A percentile compares a stretch with the other conserved stretches of the same genome.
These are phyloP conservation scores for Amaranthus hypochondriacus DNA, from an alignment of 148 eudicot genomes.

Conservation along the genomic window DNA sequence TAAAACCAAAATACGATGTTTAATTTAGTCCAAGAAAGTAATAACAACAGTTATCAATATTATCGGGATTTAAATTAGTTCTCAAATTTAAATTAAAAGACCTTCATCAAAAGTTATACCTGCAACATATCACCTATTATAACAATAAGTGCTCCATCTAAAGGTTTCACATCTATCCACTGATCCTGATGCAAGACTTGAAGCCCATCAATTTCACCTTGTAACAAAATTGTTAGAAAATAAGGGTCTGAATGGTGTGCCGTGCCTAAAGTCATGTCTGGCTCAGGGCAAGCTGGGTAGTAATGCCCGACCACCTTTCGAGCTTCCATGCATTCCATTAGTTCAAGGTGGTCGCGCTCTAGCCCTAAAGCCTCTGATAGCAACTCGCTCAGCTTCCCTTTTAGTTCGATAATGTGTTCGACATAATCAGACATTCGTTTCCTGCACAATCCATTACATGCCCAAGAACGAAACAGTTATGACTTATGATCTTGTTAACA, in stretches of 20 bases:
- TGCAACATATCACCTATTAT: constrained; percentile 73
- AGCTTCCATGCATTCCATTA: constrained; percentile 48
- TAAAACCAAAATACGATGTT: background rate
- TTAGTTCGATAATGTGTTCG: constrained; percentile 31
- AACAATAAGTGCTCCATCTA: constrained; percentile 55
- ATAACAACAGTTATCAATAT: background rate
- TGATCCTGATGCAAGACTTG: constrained; percentile 48
- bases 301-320: constrained; percentile 51
- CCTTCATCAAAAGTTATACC: constrained; percentile 25
- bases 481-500: no score
- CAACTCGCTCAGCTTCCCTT: constrained; percentile 34
- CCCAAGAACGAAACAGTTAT: background rate
- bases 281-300: constrained; percentile 80
- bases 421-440: constrained; percentile 48
- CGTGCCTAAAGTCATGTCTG: constrained; percentile 60
- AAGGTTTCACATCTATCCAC: constrained; percentile 63
- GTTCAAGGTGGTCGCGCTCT: constrained; percentile 32
- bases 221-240: constrained; percentile 51
- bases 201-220: constrained; percentile 56
- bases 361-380: constrained; percentile 71
- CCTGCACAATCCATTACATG: constrained; percentile 33
- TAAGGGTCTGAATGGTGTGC: constrained; percentile 59
- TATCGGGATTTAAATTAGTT: no score
- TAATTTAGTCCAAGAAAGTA: background rate
- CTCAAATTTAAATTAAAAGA: background rate